A percentile compares a stretch with the other conserved stretches of the same genome.
These are phyloP conservation scores for Calonectria montana DNA, from an alignment of 2,329 filamentous ascomycete genomes.

Conservation along the genomic window DNA sequence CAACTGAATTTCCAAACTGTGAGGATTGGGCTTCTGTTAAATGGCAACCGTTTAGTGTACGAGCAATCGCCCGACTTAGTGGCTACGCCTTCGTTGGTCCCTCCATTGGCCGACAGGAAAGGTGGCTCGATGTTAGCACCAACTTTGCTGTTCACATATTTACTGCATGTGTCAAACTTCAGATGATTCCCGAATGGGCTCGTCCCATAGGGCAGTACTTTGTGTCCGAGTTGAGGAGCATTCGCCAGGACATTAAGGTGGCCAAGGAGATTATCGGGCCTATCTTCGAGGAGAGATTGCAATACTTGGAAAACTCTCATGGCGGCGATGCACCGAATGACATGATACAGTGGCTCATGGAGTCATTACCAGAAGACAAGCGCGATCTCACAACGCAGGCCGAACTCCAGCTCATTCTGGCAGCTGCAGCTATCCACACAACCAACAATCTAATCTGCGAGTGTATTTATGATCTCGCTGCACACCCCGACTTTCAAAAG, in stretches of 20 bases:
- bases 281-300: slow-evolving; percentile 58
- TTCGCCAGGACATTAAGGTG: slow-evolving; percentile 54
- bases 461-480: slow-evolving; percentile 62
- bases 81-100: slow-evolving; percentile 65
- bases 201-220: slow-evolving; percentile 59
- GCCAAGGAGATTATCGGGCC: slow-evolving; percentile 58
- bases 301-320: slow-evolving; percentile 51
- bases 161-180: slow-evolving; percentile 60
- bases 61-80: slow-evolving; percentile 64
- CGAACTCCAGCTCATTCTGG: slow-evolving; percentile 57
- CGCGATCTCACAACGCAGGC: slow-evolving; percentile 52
- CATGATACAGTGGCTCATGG: slow-evolving; percentile 58
- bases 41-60: slow-evolving; percentile 63
- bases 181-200: slow-evolving; percentile 63
- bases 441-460: slow-evolving; percentile 59
- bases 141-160: slow-evolving; percentile 63
- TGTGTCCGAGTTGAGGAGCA: slow-evolving; percentile 59
- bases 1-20: slow-evolving; percentile 61
- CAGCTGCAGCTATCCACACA: slow-evolving; percentile 58
- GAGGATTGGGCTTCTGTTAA: slow-evolving; percentile 66
- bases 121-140: slow-evolving; percentile 65
- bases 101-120: slow-evolving; percentile 61
- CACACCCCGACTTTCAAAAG: slow-evolving; percentile 59
- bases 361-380: slow-evolving; percentile 54
- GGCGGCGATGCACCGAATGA: slow-evolving; percentile 54